A percentile compares a stretch with the other conserved stretches of the same genome.
Conservation (phyloP, 352 stramenopile species). For the Globisporangium yorkense region DNA sequence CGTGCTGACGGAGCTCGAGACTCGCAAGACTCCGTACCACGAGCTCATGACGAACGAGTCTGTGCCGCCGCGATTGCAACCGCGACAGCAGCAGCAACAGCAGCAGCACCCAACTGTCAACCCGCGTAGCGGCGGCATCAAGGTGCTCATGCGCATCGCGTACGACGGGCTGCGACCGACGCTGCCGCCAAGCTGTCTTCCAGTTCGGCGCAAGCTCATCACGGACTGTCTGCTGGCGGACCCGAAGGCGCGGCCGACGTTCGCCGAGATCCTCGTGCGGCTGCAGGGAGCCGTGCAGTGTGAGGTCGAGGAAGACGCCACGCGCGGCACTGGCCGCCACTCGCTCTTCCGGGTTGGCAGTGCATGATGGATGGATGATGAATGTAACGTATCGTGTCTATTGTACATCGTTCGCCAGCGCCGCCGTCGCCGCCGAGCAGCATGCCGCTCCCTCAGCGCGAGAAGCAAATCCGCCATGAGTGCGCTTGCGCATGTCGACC, state of each 20-base stretch:
- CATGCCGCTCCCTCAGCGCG: background rate
- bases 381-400: background rate
- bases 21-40: slow-evolving; percentile 76
- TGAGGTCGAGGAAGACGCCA: slow-evolving; percentile 62
- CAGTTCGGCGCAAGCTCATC: slow-evolving; percentile 57
- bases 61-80: background rate
- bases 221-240: slow-evolving; percentile 65
- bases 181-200: slow-evolving; percentile 53
- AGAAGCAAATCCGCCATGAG: slow-evolving; percentile 11
- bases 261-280: slow-evolving; percentile 63
- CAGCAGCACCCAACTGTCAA: background rate
- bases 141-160: slow-evolving; percentile 77
- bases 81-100: slow-evolving; percentile 3
- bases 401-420: background rate
- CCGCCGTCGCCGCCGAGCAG: background rate
- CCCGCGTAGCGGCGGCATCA: slow-evolving; percentile 20
- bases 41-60: slow-evolving; percentile 52
- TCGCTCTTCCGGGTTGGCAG: background rate
- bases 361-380: background rate
- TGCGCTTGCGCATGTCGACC: slow-evolving; percentile 4
- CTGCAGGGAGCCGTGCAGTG: slow-evolving; percentile 74
- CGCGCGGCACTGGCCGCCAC: slow-evolving; percentile 13
- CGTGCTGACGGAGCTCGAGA: slow-evolving; percentile 83
- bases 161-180: slow-evolving; percentile 67
- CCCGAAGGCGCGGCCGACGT: slow-evolving; percentile 51